phyloP scores from a whole-genome alignment of 2,329 filamentous ascomycete species.

The Septoria petroselini region DNA sequence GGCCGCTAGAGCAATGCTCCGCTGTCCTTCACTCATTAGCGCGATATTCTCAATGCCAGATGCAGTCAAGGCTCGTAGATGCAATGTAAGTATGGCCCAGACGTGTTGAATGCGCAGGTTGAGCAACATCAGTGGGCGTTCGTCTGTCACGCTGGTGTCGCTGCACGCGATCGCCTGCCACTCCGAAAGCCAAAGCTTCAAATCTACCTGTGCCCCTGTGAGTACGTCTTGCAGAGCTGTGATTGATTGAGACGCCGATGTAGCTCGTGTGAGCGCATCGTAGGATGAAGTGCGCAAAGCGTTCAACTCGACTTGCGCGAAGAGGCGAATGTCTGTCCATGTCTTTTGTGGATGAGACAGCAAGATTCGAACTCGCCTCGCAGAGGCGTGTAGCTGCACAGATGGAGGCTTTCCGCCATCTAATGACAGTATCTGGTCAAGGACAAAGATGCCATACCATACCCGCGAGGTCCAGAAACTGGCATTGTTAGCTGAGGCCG shows the following conservation, averaged over 20 bases:
- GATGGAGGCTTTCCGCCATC: constrained; percentile 48
- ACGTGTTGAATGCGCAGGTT: constrained; percentile 54
- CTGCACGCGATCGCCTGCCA: constrained; percentile 34
- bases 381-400: constrained; percentile 38
- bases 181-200: constrained; percentile 51
- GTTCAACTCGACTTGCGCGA: constrained; percentile 54
- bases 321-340: constrained; percentile 50
- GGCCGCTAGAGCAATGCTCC: constrained; percentile 49
- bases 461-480: constrained; percentile 28
- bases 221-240: constrained; percentile 37
- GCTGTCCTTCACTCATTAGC: constrained; percentile 51
- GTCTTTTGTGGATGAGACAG: constrained; percentile 46
- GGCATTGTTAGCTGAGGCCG: background rate
- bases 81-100: constrained; percentile 54
- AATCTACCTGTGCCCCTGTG: constrained; percentile 37
- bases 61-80: constrained; percentile 51
- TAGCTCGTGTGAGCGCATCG: constrained; percentile 5
- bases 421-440: constrained; percentile 50
- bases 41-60: constrained; percentile 52
- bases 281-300: constrained; percentile 40
- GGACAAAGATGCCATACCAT: constrained; percentile 54
- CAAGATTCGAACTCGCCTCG: constrained; percentile 48
- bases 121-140: constrained; percentile 42
- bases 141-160: constrained; percentile 18
- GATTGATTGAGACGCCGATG: constrained; percentile 36